Evolutionary conservation across 2,329 filamentous ascomycete genomes (phyloP).

Genomic region (Talaromyces piceae): DNA sequence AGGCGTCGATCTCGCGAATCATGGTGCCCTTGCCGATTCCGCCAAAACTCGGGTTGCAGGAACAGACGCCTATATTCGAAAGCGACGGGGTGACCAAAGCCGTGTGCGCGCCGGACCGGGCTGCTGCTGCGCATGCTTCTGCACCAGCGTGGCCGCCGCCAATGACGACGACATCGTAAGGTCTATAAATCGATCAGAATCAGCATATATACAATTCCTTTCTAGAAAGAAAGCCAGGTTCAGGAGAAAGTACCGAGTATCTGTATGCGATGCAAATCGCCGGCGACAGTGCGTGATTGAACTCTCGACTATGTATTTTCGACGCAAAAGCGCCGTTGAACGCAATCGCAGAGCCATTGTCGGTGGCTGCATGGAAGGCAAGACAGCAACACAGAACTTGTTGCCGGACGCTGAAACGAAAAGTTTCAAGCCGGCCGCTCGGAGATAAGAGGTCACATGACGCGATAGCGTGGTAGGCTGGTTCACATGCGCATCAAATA

Average conservation of each 20-base stretch:
- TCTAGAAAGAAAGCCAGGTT: not conserved
- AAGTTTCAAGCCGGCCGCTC: not conserved
- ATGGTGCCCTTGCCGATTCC: slow-evolving; percentile 99
- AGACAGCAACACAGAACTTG: not conserved
- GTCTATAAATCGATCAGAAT: slow-evolving; percentile 36
- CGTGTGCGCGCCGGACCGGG: slow-evolving; percentile 78
- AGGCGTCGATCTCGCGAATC: slow-evolving; percentile 85
- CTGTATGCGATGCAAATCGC: slow-evolving; percentile 33
- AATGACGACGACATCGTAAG: slow-evolving; percentile 89
- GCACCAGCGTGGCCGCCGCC: slow-evolving; percentile 93
- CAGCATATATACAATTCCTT: not conserved
- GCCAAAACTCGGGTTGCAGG: slow-evolving; percentile 93
- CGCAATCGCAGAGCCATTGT: slow-evolving; percentile 31
- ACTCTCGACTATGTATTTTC: slow-evolving; percentile 19
- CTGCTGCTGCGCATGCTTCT: slow-evolving; percentile 86
- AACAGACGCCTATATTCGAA: slow-evolving; percentile 88
- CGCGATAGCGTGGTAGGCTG: too few species aligned
- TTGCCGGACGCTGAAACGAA: not conserved
- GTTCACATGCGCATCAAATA: too few species aligned
- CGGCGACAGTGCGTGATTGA: slow-evolving; percentile 18
- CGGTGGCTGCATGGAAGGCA: not conserved
- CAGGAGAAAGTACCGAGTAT: slow-evolving; percentile 25
- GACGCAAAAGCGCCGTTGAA: slow-evolving; percentile 21
- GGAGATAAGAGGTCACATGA: not conserved
- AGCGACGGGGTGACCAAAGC: slow-evolving; percentile 82